phyloP scores from a whole-genome alignment of 2,329 filamentous ascomycete genomes.

The Hypoxylon sp. region DNA sequence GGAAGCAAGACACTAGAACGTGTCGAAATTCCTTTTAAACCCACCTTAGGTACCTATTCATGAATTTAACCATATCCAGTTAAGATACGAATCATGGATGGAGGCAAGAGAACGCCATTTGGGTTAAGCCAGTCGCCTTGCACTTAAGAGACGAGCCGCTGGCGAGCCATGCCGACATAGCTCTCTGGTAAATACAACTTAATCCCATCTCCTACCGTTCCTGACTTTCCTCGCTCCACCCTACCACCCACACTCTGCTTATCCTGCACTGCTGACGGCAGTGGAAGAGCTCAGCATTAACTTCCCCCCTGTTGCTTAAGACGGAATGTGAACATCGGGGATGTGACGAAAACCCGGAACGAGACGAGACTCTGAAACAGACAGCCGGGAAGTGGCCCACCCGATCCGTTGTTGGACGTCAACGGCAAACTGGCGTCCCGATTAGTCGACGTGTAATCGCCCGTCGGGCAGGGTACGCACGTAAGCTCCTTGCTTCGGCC shows the following conservation, averaged over 20 bases:
- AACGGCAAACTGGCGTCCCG: neutral
- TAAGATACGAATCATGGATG: neutral
- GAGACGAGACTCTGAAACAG: neutral
- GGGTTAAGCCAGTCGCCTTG: neutral
- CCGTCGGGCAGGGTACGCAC: constrained; percentile 4
- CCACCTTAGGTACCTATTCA: too few relatives aligned
- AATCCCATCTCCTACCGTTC: neutral
- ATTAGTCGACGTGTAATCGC: neutral
- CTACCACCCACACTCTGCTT: neutral
- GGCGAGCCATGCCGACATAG: too few relatives aligned
- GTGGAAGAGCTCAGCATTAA: neutral
- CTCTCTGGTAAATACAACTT: neutral
- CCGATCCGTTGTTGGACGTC: neutral
- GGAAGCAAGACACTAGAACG: neutral
- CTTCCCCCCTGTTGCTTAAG: too few relatives aligned
- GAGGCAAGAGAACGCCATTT: neutral
- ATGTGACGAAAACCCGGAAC: neutral
- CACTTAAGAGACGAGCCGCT: neutral
- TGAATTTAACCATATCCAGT: neutral
- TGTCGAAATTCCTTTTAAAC: neutral
- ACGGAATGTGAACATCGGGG: too few relatives aligned
- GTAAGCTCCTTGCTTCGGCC: constrained; percentile 15
- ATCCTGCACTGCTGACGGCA: neutral
- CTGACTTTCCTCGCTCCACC: neutral
- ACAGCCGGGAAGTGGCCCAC: neutral